Evolutionary conservation across 345 rosid species (phyloP), one percentile per base, ranked within the genome.

Genomic region (Toxicodendron radicans): DNA sequence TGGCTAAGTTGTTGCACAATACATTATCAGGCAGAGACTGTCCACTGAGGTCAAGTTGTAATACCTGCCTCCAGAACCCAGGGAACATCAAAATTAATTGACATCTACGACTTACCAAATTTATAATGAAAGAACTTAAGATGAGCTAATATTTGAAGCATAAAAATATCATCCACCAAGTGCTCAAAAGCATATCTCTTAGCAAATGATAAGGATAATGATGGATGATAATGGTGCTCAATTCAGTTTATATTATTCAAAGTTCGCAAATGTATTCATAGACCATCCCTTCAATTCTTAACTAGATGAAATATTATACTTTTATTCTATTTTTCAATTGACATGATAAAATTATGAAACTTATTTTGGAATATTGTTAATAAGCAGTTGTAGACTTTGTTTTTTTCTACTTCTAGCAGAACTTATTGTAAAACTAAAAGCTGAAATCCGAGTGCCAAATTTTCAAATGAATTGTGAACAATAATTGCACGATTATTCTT

Each of bases 1-100:
- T 32, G 11, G 75, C 77, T 74, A 85, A 62, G 48, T 81, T 83
- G 2, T 56, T 71, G 46, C 1, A 18, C 54, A 88, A 46, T 1
- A 78, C 49, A 43, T 68, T 10, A 52, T 88, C 87, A 21, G 81
- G 58, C 73, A 88, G 66, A 7, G 79, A 72, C 24, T 72, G 60
- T 46, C 87, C 90, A 17, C 86, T 83, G 3, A 76, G 77, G 75
- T 79, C 89, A 75, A 88, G 85, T 76, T 74, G 85, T 16, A 88
- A 79, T 48, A 80, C 83, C 90, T 88, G 76, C 67, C 11, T 66
- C 76, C 53, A 73, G 12, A 68, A 30, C 18, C 38, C 66, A 33
- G 17, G 57, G 64, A 75, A 73, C 70, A 69, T 57, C 51, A 70
- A 38, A 68, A 32, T 45, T 30, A 27, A 60, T 17, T 9, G 32